Base-by-base conservation (phyloP, 2,329 filamentous ascomycete species). In the Acrodontium crateriforme region DNA sequence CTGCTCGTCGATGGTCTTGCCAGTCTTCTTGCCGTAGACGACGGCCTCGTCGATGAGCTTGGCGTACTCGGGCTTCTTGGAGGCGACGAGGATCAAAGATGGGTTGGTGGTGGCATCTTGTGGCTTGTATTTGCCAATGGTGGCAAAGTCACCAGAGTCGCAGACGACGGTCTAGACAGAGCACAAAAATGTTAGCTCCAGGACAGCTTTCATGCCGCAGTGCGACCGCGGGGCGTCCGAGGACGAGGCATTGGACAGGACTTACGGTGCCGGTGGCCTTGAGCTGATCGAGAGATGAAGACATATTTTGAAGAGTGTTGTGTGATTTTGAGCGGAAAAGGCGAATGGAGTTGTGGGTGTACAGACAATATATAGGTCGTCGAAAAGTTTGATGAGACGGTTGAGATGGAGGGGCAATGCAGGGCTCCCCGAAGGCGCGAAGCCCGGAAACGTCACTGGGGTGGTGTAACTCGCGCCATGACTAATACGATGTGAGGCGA, bases 51-150 rank as follows among this genome's bases (percentile, higher is more conserved):
- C 85, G 49, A 94, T 91, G 55, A 95, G 67, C 60, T 78, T 77
- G 53, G 81, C 83, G 61, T 95, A 95, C 63, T 94, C 85, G 57
- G 81, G 55, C 75, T 95, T 95, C 74, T 98, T 95, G 56, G 89
- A 85, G 41, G 89, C 89, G 46, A 85, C 87, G 56, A 98, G 79
- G 63, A 98, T 95, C 58, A 98, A 72, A 40, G 89, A 95, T 36
- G 89, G 89, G 76, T 98, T 98, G 68, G 89, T 98, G 60, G 89
- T 98, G 55, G 89, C 89, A 81, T 98, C 89, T 71, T 98, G 85
- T 43, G 89, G 89, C 76, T 93, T 92, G 77, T 98, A 98, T 71
- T 95, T 94, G 69, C 71, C 85, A 60, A 98, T 98, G 61, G 85
- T 85, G 74, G 64, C 58, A 45, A 62, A 60, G 54, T 66, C 78